phyloP scores from a whole-genome alignment of 176 grass and related monocot genomes.

The Luzula sylvatica region DNA sequence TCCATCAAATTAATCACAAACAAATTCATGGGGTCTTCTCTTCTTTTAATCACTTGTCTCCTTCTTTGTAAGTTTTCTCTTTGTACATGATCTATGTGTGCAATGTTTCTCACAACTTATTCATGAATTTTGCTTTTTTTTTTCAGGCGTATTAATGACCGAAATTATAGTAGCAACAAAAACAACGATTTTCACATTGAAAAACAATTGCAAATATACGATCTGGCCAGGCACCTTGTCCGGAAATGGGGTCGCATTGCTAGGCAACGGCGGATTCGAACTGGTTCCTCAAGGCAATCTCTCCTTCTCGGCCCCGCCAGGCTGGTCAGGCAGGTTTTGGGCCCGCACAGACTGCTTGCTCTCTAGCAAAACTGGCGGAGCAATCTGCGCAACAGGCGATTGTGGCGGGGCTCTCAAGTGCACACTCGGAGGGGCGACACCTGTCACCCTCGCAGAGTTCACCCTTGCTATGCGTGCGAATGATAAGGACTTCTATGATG shows the following conservation, averaged over 20 bases:
- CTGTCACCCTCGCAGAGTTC: slow-evolving; percentile 73
- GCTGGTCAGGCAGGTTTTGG: slow-evolving; percentile 69
- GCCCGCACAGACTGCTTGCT: slow-evolving; percentile 48
- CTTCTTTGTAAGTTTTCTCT: slow-evolving; percentile 2
- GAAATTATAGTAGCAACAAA: neutral
- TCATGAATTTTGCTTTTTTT: neutral
- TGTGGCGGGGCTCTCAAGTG: slow-evolving; percentile 48
- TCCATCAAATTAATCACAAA: slow-evolving; percentile 6
- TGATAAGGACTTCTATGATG: slow-evolving; percentile 79
- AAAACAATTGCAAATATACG: slow-evolving; percentile 57
- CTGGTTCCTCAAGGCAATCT: slow-evolving; percentile 33
- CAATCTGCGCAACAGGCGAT: slow-evolving; percentile 52
- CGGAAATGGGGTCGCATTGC: slow-evolving; percentile 35
- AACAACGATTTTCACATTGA: slow-evolving; percentile 54
- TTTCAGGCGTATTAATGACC: neutral
- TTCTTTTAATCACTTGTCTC: slow-evolving; percentile 7
- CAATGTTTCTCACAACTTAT: neutral
- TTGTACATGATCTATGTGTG: neutral
- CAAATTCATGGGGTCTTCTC: slow-evolving; percentile 1
- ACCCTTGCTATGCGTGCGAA: slow-evolving; percentile 41
- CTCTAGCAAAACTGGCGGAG: neutral
- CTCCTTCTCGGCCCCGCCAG: slow-evolving; percentile 41
- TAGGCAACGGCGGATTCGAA: slow-evolving; percentile 63
- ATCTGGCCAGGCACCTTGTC: slow-evolving; percentile 71
- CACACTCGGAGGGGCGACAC: slow-evolving; percentile 38